These are phyloP conservation scores for Conoideocrella luteorostrata DNA, from an alignment of 2,329 filamentous ascomycete species.

Conservation along the genomic window DNA sequence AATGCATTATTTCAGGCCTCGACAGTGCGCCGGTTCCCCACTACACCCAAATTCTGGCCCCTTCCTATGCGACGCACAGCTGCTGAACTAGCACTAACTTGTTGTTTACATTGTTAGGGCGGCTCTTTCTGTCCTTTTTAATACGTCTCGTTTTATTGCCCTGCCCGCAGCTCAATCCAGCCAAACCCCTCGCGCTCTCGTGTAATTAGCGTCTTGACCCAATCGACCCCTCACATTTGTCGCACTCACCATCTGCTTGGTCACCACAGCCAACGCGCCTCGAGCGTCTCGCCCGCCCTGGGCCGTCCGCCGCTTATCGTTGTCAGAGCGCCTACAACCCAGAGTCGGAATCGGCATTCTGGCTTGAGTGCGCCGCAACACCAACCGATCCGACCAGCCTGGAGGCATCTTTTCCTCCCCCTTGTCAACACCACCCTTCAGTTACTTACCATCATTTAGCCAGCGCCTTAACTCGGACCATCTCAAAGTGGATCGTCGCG, in stretches of 20 bases:
- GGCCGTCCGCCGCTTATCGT: conserved; percentile 4
- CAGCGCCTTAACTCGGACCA: conserved; percentile 38
- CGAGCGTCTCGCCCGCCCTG: background rate
- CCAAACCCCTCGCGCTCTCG: conserved; percentile 9
- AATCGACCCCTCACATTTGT: conserved; percentile 14
- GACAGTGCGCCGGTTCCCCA: conserved; percentile 14
- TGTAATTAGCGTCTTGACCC: conserved; percentile 8
- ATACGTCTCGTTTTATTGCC: background rate
- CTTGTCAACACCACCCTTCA: too few species aligned
- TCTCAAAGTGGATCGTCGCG: conserved; percentile 38
- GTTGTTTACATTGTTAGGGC: conserved; percentile 2
- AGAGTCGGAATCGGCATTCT: background rate
- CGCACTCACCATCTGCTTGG: conserved; percentile 8
- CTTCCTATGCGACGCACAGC: background rate
- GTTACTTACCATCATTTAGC: background rate
- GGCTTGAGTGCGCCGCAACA: background rate
- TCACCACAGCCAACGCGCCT: background rate
- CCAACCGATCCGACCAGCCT: background rate
- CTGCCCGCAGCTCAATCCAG: conserved; percentile 1
- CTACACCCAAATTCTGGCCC: background rate
- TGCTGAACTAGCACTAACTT: background rate
- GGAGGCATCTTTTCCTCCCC: background rate
- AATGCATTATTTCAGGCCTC: conserved; percentile 16
- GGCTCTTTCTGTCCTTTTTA: background rate
- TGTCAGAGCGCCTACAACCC: background rate